Conservation (phyloP, 768 basidiomycete genomes). For the Krasilnikovozyma curviuscula region DNA sequence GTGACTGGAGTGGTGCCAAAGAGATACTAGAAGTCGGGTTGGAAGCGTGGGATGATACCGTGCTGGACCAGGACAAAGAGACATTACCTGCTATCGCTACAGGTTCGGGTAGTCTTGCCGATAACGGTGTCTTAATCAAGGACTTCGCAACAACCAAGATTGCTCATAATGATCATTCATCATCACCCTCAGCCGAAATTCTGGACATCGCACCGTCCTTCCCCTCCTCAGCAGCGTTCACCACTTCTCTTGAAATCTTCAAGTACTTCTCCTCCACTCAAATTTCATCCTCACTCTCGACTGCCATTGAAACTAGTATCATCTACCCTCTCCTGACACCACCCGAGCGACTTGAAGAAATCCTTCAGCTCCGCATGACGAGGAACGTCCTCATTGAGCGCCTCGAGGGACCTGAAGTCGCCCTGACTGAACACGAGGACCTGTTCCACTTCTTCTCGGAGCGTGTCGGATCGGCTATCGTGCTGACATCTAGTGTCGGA, state of each 20-base stretch:
- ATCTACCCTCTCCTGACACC: conserved; percentile 32
- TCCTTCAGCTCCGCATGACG: conserved; percentile 69
- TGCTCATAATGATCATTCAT: background rate
- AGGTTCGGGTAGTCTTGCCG: background rate
- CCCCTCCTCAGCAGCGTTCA: too few species aligned
- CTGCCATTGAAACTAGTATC: background rate
- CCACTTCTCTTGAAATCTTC: too few species aligned
- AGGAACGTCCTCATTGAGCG: conserved; percentile 62
- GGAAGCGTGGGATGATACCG: conserved; percentile 36
- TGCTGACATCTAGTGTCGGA: too few species aligned
- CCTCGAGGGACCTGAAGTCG: conserved; percentile 66
- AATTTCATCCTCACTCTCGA: too few species aligned
- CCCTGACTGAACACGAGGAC: conserved; percentile 60
- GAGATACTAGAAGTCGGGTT: conserved; percentile 63
- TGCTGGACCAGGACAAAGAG: conserved; percentile 26
- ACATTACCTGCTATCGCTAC: background rate
- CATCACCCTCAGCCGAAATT: background rate
- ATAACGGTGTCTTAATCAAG: background rate
- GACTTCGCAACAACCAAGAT: too few species aligned
- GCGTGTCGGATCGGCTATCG: too few species aligned
- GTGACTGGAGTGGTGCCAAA: conserved; percentile 58
- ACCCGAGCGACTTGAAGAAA: conserved; percentile 50
- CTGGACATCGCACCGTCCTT: background rate
- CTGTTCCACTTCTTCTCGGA: conserved; percentile 73
- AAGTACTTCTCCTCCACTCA: background rate